These are phyloP conservation scores for Seiridium unicorne DNA, from an alignment of 2,329 filamentous ascomycete species.

Conservation along the genomic window DNA sequence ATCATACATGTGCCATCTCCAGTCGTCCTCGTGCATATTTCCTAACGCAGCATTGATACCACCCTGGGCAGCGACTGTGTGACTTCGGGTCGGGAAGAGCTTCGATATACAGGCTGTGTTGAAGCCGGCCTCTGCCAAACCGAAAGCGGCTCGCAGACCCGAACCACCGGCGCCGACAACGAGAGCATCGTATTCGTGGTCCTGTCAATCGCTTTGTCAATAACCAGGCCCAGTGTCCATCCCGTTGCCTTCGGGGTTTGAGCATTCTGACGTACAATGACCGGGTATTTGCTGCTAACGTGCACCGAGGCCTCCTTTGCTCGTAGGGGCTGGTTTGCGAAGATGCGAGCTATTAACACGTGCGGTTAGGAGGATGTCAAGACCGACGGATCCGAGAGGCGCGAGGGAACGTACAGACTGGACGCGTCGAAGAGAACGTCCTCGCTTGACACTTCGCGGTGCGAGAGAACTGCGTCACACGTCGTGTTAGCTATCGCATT, in stretches of 20 bases:
- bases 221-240: too few relatives aligned
- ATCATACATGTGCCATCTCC: constrained; percentile 99
- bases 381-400: background rate
- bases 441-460: constrained; percentile 64
- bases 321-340: constrained; percentile 80
- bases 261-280: constrained; percentile 66
- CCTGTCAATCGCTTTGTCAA: constrained; percentile 43
- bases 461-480: constrained; percentile 57
- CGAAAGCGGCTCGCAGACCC: constrained; percentile 79
- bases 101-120: constrained; percentile 87
- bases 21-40: constrained; percentile 98
- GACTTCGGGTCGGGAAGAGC: constrained; percentile 81
- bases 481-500: background rate
- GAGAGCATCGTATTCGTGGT: constrained; percentile 98
- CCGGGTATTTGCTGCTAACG: constrained; percentile 86
- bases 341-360: constrained; percentile 67
- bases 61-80: constrained; percentile 80
- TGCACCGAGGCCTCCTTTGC: constrained; percentile 91
- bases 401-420: constrained; percentile 61
- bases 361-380: constrained; percentile 13
- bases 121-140: constrained; percentile 84
- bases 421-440: constrained; percentile 83
- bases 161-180: constrained; percentile 85
- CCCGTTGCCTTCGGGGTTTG: too few relatives aligned
- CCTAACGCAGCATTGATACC: constrained; percentile 86